Evolutionary conservation across 2,329 filamentous ascomycete species (phyloP).

Genomic region (Cladobotryum mycophilum): DNA sequence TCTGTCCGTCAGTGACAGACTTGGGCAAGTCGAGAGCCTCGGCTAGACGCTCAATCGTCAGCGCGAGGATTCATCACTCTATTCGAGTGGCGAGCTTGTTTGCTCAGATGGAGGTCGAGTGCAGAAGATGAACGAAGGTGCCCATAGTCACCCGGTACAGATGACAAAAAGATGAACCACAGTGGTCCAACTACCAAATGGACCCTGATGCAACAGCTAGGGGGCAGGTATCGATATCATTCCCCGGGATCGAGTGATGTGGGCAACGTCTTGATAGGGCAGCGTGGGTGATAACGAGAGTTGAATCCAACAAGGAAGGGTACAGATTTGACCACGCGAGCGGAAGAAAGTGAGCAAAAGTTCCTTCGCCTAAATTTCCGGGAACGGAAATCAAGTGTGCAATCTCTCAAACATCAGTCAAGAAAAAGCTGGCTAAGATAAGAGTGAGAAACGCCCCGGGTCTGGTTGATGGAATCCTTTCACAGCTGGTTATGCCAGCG

Average conservation of each 20-base stretch:
- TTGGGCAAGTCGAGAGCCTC: constrained; percentile 34
- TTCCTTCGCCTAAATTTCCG: constrained; percentile 33
- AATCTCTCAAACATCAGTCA: constrained; percentile 14
- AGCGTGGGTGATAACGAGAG: constrained; percentile 10
- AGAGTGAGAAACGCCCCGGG: background rate
- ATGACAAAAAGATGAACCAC: constrained; percentile 8
- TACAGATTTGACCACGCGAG: constrained; percentile 13
- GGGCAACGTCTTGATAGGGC: constrained; percentile 17
- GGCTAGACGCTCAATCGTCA: constrained; percentile 29
- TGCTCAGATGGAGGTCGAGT: constrained; percentile 27
- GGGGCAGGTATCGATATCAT: constrained; percentile 14
- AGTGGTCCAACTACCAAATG: constrained; percentile 7
- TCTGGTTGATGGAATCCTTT: background rate
- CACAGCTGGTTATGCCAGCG: background rate
- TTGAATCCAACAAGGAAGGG: background rate
- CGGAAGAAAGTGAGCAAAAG: constrained; percentile 34
- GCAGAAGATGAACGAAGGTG: constrained; percentile 27
- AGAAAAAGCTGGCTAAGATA: background rate
- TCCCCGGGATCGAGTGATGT: constrained; percentile 17
- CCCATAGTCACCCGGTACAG: constrained; percentile 29
- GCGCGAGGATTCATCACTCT: constrained; percentile 32
- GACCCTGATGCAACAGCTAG: constrained; percentile 9
- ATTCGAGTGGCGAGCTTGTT: constrained; percentile 26
- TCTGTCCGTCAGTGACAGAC: constrained; percentile 31
- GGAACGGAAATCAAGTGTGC: constrained; percentile 30